Base-by-base conservation (phyloP, 140 eudicot species). In the Oenanthe javanica region DNA sequence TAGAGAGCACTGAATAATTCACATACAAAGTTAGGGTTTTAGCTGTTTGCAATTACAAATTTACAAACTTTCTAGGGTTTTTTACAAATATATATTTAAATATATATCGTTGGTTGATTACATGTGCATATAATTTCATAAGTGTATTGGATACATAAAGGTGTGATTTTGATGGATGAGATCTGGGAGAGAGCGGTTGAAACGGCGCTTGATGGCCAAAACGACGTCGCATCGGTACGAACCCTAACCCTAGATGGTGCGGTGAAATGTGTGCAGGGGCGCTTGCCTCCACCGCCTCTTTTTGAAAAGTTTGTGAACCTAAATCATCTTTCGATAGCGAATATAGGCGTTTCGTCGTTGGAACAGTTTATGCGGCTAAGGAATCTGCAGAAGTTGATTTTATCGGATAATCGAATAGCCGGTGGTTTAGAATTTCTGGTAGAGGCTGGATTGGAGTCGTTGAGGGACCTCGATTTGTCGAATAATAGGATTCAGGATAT, bases 171-270 rank as follows among this genome's bases (percentile, higher is more conserved):
- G 79, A 94, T 94, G 98, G 98, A 92, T 82, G 98, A 94, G 97
- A 92, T 94, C 93, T 92, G 98, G 98, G 97, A 92, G 83, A 89
- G 93, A 80, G 97, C 98, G 85, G 98, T 94, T 72, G 97, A 89
- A 79, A 89, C 96, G 69, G 98, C 98, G 83, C 82, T 92, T 18
- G 98, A 94, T 83, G 98, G 98, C 54, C 88, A 87, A 77, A 83
- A 89, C 6, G 94, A 92, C 76, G 82, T 76, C 57, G 81, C 80
- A 52, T 83, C 87, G 66, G 96, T 89, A 9, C 74, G 89, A 72
- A 89, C 88, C 84, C 78, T 94, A 85, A 94, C 97, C 36, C 89
- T 94, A 10, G 98, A 94, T 88, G 96, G 98, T n/a, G 94, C 93
- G 51, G 97, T 94, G 13, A 94, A 94, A 93, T 94, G 98, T 77